Conservation (phyloP, 1,139 yeast genomes). For the Debaryomyces robertsiae region DNA sequence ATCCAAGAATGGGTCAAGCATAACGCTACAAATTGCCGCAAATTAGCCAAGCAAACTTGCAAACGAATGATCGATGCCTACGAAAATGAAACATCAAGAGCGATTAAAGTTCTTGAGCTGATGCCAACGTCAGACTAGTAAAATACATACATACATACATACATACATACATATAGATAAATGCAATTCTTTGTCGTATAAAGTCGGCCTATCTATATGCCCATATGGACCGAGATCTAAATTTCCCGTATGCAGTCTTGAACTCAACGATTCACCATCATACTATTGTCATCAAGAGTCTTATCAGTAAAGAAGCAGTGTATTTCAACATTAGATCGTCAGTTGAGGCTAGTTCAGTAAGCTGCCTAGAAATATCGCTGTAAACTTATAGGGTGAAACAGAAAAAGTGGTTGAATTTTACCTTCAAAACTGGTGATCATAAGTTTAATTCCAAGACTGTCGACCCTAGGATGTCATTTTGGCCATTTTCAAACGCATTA, state of each 20-base stretch:
- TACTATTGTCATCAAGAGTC: too few species aligned
- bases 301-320: too few species aligned
- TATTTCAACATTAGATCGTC: too few species aligned
- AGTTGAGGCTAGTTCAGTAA: too few species aligned
- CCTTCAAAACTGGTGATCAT: too few species aligned
- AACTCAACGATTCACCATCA: neutral
- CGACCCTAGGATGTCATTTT: conserved; percentile 40
- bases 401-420: neutral
- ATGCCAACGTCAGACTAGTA: conserved; percentile 9
- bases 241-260: conserved; percentile 5
- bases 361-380: too few species aligned
- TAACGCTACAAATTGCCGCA: conserved; percentile 46
- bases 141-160: neutral
- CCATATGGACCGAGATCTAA: too few species aligned
- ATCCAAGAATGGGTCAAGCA: conserved; percentile 68
- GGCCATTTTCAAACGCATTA: conserved; percentile 50
- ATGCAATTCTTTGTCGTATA: too few species aligned
- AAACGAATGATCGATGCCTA: conserved; percentile 48
- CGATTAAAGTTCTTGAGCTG: conserved; percentile 8
- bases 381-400: neutral
- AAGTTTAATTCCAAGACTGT: neutral
- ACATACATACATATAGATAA: neutral
- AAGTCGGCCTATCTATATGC: too few species aligned
- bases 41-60: conserved; percentile 46
- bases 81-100: conserved; percentile 44